These are phyloP conservation scores for Penicillium capsulatum DNA, from an alignment of 2,329 filamentous ascomycete genomes.

Conservation along the genomic window DNA sequence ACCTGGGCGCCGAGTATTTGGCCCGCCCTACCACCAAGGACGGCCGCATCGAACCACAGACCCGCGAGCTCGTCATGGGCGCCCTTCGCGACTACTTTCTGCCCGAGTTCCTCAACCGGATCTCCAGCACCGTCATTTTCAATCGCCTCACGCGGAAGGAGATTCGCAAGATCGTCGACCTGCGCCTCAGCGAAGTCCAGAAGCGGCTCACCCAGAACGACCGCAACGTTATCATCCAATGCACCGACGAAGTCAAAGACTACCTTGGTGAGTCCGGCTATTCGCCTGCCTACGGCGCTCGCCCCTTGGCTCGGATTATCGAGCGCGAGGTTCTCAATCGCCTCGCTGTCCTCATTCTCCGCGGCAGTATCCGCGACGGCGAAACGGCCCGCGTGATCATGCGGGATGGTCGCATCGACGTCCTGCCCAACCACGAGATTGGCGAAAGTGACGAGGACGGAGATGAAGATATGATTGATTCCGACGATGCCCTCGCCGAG, in stretches of 20 bases:
- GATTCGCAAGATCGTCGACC: slow-evolving; percentile 92
- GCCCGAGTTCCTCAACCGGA: slow-evolving; percentile 97
- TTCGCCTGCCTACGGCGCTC: slow-evolving; percentile 89
- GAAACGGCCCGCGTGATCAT: slow-evolving; percentile 77
- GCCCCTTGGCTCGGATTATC: slow-evolving; percentile 82
- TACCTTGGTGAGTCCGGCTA: slow-evolving; percentile 90
- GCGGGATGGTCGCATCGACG: slow-evolving; percentile 71
- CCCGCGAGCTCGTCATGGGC: slow-evolving; percentile 83
- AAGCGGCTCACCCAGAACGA: slow-evolving; percentile 80
- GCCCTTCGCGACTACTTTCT: slow-evolving; percentile 93
- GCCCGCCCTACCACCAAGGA: slow-evolving; percentile 71
- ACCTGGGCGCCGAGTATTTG: slow-evolving; percentile 92
- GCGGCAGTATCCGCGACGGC: slow-evolving; percentile 78
- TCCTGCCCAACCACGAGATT: slow-evolving; percentile 76
- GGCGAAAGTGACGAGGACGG: slow-evolving; percentile 43
- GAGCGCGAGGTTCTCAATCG: slow-evolving; percentile 96
- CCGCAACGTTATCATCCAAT: slow-evolving; percentile 78
- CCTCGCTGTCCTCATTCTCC: slow-evolving; percentile 83
- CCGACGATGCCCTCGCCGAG: slow-evolving; percentile 66
- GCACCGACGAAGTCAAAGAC: slow-evolving; percentile 81
- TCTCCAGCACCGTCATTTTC: slow-evolving; percentile 95
- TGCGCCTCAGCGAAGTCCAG: slow-evolving; percentile 84
- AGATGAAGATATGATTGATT: slow-evolving; percentile 69
- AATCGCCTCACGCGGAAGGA: slow-evolving; percentile 86
- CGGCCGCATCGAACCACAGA: slow-evolving; percentile 79